These are phyloP conservation scores for Allomyces arbusculus DNA, from an alignment of 192 early-diverging fungal genomes.

Conservation along the genomic window DNA sequence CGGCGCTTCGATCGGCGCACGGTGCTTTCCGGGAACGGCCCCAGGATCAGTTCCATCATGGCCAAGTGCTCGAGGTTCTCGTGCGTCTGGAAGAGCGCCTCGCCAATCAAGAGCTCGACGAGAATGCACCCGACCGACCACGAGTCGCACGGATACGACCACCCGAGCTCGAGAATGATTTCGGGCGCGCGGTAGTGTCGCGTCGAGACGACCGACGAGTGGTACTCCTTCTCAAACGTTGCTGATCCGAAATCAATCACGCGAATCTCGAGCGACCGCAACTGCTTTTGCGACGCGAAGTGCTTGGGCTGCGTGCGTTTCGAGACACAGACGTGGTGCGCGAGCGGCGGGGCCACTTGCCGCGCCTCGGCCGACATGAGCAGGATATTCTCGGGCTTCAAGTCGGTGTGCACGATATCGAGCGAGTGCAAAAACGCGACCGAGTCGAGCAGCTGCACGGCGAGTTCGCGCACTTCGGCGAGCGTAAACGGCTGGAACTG, in stretches of 20 bases:
- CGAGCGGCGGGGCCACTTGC: not conserved
- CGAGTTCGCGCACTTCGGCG: conserved; percentile 66
- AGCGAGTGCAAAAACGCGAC: conserved; percentile 80
- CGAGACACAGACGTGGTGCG: not conserved
- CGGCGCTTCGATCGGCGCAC: conserved; percentile 23
- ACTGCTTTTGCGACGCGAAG: not conserved
- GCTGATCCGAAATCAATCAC: conserved; percentile 95
- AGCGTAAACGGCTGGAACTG: conserved; percentile 71
- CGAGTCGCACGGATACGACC: conserved; percentile 94
- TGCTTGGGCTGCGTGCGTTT: not conserved
- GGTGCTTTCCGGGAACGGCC: conserved; percentile 46
- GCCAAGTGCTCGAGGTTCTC: conserved; percentile 91
- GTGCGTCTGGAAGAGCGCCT: conserved; percentile 92
- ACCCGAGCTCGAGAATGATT: conserved; percentile 75
- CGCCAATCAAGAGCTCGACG: conserved; percentile 82
- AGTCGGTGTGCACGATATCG: conserved; percentile 81
- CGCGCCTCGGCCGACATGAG: conserved; percentile 21
- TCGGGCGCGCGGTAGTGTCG: conserved; percentile 94
- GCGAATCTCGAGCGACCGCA: conserved; percentile 30
- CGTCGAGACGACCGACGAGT: conserved; percentile 77
- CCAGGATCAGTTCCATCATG: conserved; percentile 86
- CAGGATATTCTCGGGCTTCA: conserved; percentile 92
- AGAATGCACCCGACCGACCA: conserved; percentile 97
- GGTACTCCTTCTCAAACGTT: conserved; percentile 81
- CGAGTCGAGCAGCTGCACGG: conserved; percentile 60